Base-by-base conservation (phyloP, 352 stramenopile genomes). In the Globisporangium parvum region DNA sequence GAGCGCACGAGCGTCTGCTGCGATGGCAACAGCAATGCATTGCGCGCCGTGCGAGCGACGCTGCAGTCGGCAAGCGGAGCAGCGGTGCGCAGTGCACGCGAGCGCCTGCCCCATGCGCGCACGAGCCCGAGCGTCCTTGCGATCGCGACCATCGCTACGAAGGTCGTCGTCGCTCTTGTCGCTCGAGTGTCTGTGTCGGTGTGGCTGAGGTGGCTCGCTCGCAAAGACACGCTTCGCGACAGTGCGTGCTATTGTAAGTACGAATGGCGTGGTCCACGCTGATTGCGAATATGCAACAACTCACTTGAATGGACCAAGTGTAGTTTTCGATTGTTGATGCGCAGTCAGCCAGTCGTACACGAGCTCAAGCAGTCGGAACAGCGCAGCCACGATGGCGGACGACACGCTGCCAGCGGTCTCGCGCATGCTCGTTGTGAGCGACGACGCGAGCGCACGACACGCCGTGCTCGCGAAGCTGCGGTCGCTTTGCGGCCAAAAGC, bases 401-500 rank as follows among this genome's bases (percentile, higher is more conserved):
- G 55, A 31, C 55, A 60, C 21, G 4, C 4, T 33, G 24, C 20
- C 39, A 8, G 24, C 24, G 24, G 28, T 44, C 21, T 40, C 52
- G 21, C 58, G 51, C 37, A 65, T 88, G 24, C 62, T 88, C 12
- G 66, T 88, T 31, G 51, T 88, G 3, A 66, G 73, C 21, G 53
- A 71, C 4, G 70, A 87, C 47, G 11, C 46, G 0, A 48, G 66
- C 26, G 59, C 53, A 12, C 65, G 65, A 0, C 40, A 33, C 15
- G 40, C 46, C 10, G 61, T 85, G 1, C 17, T 79, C 15, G 28
- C 42, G 39, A 56, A 60, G 31, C 61, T 88, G 1, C 50, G 56
- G 5, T n/a, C 71, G 3, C 64, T 78, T 28, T 80, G 70, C 18
- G 63, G 52, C 4, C 64, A 75, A 40, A 51, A 58, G 26, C 10